Evolutionary conservation across 2,329 filamentous ascomycete genomes (phyloP).

Genomic region (Colletotrichum siamense): DNA sequence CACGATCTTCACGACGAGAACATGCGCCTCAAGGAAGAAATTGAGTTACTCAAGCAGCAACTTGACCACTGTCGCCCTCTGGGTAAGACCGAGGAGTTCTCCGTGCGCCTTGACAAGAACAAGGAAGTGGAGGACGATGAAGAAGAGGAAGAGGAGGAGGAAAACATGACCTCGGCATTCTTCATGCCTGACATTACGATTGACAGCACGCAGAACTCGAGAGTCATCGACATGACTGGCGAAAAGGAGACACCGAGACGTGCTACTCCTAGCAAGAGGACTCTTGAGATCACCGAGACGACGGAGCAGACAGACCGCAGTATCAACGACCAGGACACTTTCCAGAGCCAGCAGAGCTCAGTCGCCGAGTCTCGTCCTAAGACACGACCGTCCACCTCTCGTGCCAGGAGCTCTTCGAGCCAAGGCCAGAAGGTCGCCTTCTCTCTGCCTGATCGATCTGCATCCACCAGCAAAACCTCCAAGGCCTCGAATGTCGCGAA

Average conservation of each 20-base stretch:
- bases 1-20: constrained; percentile 53
- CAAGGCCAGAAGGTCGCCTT: constrained; percentile 46
- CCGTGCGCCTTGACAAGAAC: constrained; percentile 34
- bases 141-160: constrained; percentile 29
- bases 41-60: constrained; percentile 50
- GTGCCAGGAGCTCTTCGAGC: constrained; percentile 3
- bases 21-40: constrained; percentile 51
- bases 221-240: constrained; percentile 15
- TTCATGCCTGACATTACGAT: constrained; percentile 65
- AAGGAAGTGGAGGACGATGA: constrained; percentile 32
- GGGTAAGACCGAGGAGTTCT: constrained; percentile 39
- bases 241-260: constrained; percentile 16
- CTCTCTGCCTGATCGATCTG: constrained; percentile 42
- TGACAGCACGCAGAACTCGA: constrained; percentile 43
- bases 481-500: constrained; percentile 40
- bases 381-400: constrained; percentile 23
- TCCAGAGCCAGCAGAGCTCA: constrained; percentile 28
- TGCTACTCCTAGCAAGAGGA: constrained; percentile 35
- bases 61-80: constrained; percentile 46
- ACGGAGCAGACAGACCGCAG: constrained; percentile 32
- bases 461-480: constrained; percentile 27
- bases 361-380: constrained; percentile 19
- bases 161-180: constrained; percentile 65
- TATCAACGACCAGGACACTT: constrained; percentile 19
- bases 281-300: constrained; percentile 31